Conservation (phyloP, 768 basidiomycete genomes). For the Boletus speciosus region DNA sequence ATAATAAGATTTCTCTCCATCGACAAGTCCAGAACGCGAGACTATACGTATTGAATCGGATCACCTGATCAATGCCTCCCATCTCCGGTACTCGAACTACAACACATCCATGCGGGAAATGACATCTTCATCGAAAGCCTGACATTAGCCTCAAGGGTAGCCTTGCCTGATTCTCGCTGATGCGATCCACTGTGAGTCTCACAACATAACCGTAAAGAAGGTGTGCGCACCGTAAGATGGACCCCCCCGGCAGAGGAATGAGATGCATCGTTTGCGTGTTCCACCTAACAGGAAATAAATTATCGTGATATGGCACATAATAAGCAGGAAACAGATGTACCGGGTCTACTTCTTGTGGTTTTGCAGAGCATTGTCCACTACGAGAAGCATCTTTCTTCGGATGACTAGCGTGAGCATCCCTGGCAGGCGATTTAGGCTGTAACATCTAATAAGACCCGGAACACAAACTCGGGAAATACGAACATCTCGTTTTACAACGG, state of each 20-base stretch:
- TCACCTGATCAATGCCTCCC: not conserved
- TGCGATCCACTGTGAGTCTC: not conserved
- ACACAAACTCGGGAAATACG: not conserved
- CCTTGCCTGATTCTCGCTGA: not conserved
- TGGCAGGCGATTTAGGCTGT: not conserved
- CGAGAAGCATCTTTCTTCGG: not conserved
- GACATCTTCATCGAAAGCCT: too few relatives aligned
- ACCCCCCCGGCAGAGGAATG: not conserved
- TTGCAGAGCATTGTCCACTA: not conserved
- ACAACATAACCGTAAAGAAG: too few relatives aligned
- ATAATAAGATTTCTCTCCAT: too few relatives aligned
- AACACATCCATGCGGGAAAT: too few relatives aligned
- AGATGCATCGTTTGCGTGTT: not conserved
- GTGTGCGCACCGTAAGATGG: not conserved
- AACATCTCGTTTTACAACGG: not conserved
- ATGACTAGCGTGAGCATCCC: not conserved
- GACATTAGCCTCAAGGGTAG: too few relatives aligned
- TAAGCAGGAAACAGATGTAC: not conserved
- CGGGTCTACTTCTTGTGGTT: not conserved
- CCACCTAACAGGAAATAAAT: not conserved
- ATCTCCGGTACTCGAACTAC: not conserved
- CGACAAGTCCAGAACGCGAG: too few relatives aligned
- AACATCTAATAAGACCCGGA: not conserved
- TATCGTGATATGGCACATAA: not conserved
- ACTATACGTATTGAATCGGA: not conserved